Base-by-base conservation (phyloP, 1,139 yeast species). In the Suhomyces bolitotheri region DNA sequence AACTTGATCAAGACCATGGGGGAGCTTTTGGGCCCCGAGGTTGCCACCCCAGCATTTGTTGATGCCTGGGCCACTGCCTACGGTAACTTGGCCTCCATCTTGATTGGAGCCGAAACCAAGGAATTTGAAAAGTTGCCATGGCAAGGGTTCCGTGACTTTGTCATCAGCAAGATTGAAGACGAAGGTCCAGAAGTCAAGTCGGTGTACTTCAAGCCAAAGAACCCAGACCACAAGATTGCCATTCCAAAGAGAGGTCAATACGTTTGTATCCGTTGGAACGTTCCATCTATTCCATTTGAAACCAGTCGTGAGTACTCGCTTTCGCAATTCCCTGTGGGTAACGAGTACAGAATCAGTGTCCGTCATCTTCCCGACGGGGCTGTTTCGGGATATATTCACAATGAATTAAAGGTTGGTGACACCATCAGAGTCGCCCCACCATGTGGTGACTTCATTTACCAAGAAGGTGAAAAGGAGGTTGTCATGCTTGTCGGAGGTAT, bases 11-110 rank as follows among this genome's bases (percentile, higher is more conserved):
- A 61, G 19, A 77, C 87, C 14, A 72, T 82, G 61, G 55, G 60
- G 33, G 71, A 72, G 39, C 69, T 78, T 30, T 61, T 82, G 27
- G 88, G 88, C 8, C 64, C 63, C 22, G 73, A 68, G 22, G 66
- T 68, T 17, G 86, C 85, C 15, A 77, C 78, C 15, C 68, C 66
- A 2, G 78, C 69, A 25, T 76, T 82, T 41, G 51, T 80, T 33
- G 67, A 60, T 22, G 86, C 87, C n/a, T 82, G 88, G 87, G 65
- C 67, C 16, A 71, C 64, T 30, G 88, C 89, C 2, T 82, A 82
- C 54, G 75, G 73, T 25, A 78, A 75, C 43, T 66, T 82, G 43
- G 89, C 89, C 4, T 71, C 76, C 41, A 55, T 78, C 11, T 66
- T 82, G 46, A 82, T 82, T 49, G 62, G 66, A 31, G 72, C 76